A percentile compares a stretch with the other conserved stretches of the same genome.
Conservation (phyloP, 805 yeast species). For the Pachysolen tannophilus region DNA sequence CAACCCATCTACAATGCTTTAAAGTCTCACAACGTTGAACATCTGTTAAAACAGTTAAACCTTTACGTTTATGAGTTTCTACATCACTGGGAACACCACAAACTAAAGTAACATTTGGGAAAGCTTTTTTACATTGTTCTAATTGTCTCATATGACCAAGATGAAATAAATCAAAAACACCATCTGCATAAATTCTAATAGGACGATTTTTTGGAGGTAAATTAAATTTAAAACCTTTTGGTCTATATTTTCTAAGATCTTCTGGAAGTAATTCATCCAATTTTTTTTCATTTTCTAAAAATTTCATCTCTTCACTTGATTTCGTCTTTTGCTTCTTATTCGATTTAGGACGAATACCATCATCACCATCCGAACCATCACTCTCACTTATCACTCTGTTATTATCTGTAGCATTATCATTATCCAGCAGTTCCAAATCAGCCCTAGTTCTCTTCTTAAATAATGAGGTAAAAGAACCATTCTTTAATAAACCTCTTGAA, state of each 20-base stretch:
- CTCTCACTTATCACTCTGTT: slow-evolving; percentile 3
- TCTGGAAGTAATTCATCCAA: slow-evolving; percentile 61
- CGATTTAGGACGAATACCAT: slow-evolving; percentile 3
- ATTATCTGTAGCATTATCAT: slow-evolving; percentile 3
- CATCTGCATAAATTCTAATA: slow-evolving; percentile 94
- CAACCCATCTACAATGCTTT: slow-evolving; percentile 94
- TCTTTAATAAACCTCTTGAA: too few species aligned
- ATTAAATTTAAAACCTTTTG: slow-evolving; percentile 69
- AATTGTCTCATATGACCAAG: slow-evolving; percentile 96
- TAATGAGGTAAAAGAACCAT: slow-evolving; percentile 12
- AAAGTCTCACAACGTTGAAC: slow-evolving; percentile 86
- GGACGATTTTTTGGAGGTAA: slow-evolving; percentile 82
- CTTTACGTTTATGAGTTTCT: slow-evolving; percentile 88
- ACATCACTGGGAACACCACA: slow-evolving; percentile 89
- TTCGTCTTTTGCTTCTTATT: slow-evolving; percentile 5
- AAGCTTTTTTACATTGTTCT: slow-evolving; percentile 92
- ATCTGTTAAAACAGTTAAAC: slow-evolving; percentile 85
- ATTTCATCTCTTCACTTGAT: slow-evolving; percentile 8
- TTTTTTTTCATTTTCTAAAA: slow-evolving; percentile 22
- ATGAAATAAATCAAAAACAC: slow-evolving; percentile 94
- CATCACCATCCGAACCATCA: neutral
- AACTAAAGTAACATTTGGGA: slow-evolving; percentile 76
- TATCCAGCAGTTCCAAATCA: neutral
- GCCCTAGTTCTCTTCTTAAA: slow-evolving; percentile 12
- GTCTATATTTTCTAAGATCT: slow-evolving; percentile 69